Evolutionary conservation across 345 rosid species (phyloP), one percentile per base, ranked within the genome.

Genomic region (Carallia pectinifolia): DNA sequence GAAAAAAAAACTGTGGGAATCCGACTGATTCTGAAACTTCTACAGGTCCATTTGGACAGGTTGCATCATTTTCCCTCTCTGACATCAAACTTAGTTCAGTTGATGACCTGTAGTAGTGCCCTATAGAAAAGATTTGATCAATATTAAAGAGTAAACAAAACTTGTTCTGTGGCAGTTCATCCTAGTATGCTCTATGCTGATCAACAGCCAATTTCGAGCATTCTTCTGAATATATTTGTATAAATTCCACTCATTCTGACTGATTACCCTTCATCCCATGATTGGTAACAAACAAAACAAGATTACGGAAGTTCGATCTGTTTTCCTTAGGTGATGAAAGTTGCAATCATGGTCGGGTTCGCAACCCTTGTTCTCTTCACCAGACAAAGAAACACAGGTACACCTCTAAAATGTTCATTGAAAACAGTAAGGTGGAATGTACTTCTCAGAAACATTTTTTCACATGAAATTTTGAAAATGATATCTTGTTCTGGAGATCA

Each of bases 311-410:
- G 30, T 55, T 23, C 59, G 2, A 58, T 60, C 4, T 36, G 19
- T 18, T 8, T 75, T 59, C 66, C 18, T 15, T 8, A 88, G 90
- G 80, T 80, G 66, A 58, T 83, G 77, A 85, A 69, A 66, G 73
- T 70, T 54, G 83, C 76, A 53, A 82, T 85, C 79, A 86, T 83
- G 81, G 80, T 85, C n/a, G 89, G 90, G 0, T 88, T 86, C 73
- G 90, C 86, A 54, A 54, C 86, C 38, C 85, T 88, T 61, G 90
- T 88, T 79, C 53, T 86, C 65, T 71, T 86, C 65, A 85, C 90
- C 6, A 83, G 90, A 75, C 81, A 82, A 74, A 72, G 73, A 74
- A 81, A 75, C 31, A 62, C 79, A 70, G 87, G 90, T 86, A 76
- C 31, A 56, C 40, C 54, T 34, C 23, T 56, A 27, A 19, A 19